Evolutionary conservation across 345 rosid genomes (phyloP), one percentile per base, ranked within the genome.

Genomic region (Aethionema arabicum): DNA sequence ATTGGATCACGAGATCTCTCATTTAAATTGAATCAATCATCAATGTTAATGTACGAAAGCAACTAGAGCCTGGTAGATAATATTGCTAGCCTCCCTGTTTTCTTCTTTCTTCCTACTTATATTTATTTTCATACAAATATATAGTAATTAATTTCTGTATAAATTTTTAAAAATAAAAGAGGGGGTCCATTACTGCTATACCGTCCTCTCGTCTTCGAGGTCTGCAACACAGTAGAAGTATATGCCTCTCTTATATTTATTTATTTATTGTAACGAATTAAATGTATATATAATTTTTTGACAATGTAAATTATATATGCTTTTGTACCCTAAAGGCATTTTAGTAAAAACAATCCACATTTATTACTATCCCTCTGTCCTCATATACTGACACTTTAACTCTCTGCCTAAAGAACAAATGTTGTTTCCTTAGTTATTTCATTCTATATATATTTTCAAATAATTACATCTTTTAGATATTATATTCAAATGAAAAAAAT

Each of bases 1-100:
- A 70, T 72, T 72, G 75, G 75, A 72, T 72, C 75, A 72, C 75
- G 75, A 72, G 66, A 72, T 65, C 56, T 46, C 75, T 72, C 61
- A 65, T 65, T 72, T 6, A 71, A 21, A 21, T 21, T 21, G 27
- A 21, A 21, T 21, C 27, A 21, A 21, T 21, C 27, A 21, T 21
- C 27, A 21, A 21, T 21, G 27, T 21, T 21, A 21, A 21, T 21
- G 27, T 21, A 21, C 27, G 27, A 21, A 21, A 21, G 40, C 7
- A 37, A 10, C 8, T 37, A 37, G 40, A 10, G 40, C 40, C 11
- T 37, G 40, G 40, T 37, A 37, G 8, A 37, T 37, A 37, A 37
- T 37, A 6, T 37, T 6, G 40, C 40, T 37, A 37, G 27, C 27
- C 27, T 21, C 2, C 2, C 2, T 21, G 27, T 21, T 21, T 21